Evolutionary conservation across 176 grass and related monocot species (phyloP), one percentile per base, ranked within the genome.

Genomic region (Secale cereale): DNA sequence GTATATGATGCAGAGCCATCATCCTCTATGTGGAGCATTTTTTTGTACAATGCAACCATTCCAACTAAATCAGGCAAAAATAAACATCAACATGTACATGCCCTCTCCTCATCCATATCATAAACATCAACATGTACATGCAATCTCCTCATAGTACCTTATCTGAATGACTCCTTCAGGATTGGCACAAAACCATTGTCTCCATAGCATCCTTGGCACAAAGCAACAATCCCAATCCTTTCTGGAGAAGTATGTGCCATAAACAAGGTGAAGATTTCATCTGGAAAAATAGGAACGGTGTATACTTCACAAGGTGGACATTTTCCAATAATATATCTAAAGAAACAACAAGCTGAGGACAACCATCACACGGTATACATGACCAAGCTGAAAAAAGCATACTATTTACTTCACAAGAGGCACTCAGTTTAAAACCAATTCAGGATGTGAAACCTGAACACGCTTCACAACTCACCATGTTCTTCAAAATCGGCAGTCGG

Each of bases 271-370:
- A 33, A 41, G 11, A 79, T 73, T 32, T 79, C 41, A 84, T 41
- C 33, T 84, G 40, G 25, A 26, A 36, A 35, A 72, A 56, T 17
- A 59, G 22, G 23, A 72, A 65, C 71, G 6, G 1, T 56, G 59
- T 64, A 23, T 32, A 48, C 65, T 79, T n/a, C 7, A 70, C 16
- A 64, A 39, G 35, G 36, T 37, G 16, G n/a, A 54, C 59, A 57
- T 41, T 32, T 66, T 66, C 62, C 4, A 8, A 56, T 37, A 39
- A 31, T 2, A n/a, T 22, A 85, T 77, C 74, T 77, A 14, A 78
- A 84, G 23, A 28, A 76, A 65, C 40, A 56, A 26, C 78, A 87
- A 67, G 78, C 70, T 82, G 31, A 86, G 45, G 66, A 86, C 41
- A 39, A 25, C 23, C 13, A 76, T 66, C 73, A 40, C 14, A 75